Base-by-base conservation (phyloP, 345 rosid species). In the Arabidopsis suecica region DNA sequence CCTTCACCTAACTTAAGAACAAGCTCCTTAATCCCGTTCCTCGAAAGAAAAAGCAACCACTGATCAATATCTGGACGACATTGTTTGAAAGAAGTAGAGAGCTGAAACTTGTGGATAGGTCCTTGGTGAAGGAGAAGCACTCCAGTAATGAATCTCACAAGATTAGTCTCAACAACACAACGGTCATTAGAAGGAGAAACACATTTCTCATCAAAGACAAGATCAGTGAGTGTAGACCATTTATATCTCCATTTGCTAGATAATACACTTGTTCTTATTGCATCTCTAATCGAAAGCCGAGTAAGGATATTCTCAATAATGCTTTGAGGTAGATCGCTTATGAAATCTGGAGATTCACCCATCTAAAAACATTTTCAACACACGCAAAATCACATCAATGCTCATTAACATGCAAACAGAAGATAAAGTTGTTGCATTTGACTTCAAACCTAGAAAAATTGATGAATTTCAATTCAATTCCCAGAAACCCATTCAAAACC, bases 1-100 rank as follows among this genome's bases (percentile, higher is more conserved):
- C 85, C 93, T 83, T 95, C 99, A 9, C 91, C 97, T 76, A 92
- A 73, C 72, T 89, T 87, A 48, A 92, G 93, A 61, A 88, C 82
- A 76, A 95, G 74, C 59, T 89, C 93, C 50, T 84, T 92, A 54
- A 95, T 72, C 64, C 73, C 96, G 61, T 75, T 77, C 63, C 97
- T 83, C 0, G 98, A 95, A 33, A 95, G 99, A 78, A 87, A 90
- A 69, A 95, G 98, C 49, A 92, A 40, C 98, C 99, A 95, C 64
- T 92, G 98, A 72, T 95, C 99, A 28, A 95, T 80, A 48, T 92
- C 97, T 0, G 96, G 88, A 83, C 91, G 85, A 65, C 86, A 81
- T 34, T 86, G 93, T 73, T 89, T 66, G 78, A 65, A 68, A 1
- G 83, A 50, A 18, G 91, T 83, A 1, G 93, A 84, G 20, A 95